phyloP scores from a whole-genome alignment of 805 yeast genomes.

The Candida pseudoglaebosa region DNA sequence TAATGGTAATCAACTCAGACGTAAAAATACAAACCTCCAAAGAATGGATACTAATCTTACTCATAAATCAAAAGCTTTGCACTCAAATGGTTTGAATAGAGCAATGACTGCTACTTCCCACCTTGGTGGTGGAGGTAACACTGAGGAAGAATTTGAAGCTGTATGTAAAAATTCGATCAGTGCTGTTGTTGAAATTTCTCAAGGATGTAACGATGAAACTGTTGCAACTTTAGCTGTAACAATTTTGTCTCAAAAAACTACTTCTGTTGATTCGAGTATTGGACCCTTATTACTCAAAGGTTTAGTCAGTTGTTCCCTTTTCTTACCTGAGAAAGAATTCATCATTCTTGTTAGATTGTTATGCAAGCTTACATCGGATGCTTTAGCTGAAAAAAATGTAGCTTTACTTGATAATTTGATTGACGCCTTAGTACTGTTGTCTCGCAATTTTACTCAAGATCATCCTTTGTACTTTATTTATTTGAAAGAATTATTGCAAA shows the following conservation, averaged over 20 bases:
- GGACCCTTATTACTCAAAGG: slow-evolving; percentile 59
- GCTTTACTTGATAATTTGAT: slow-evolving; percentile 37
- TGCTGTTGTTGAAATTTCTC: slow-evolving; percentile 64
- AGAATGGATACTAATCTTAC: slow-evolving; percentile 3
- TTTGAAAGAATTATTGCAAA: slow-evolving; percentile 60
- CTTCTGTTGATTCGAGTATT: slow-evolving; percentile 44
- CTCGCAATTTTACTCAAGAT: slow-evolving; percentile 33
- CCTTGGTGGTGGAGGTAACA: slow-evolving; percentile 4
- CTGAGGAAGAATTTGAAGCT: slow-evolving; percentile 22
- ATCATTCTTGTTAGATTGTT: slow-evolving; percentile 55
- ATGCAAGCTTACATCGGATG: slow-evolving; percentile 44
- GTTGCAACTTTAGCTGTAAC: slow-evolving; percentile 77
- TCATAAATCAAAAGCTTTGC: slow-evolving; percentile 2
- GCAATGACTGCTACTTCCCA: slow-evolving; percentile 4
- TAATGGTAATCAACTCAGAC: slow-evolving; percentile 3
- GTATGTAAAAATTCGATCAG: slow-evolving; percentile 65
- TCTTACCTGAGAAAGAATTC: slow-evolving; percentile 64
- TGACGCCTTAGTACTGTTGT: slow-evolving; percentile 47
- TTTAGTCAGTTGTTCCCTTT: slow-evolving; percentile 57
- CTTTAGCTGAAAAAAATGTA: slow-evolving; percentile 39
- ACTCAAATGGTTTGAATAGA: slow-evolving; percentile 1
- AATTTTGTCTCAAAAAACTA: slow-evolving; percentile 73
- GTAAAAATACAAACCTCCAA: slow-evolving; percentile 3
- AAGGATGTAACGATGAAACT: slow-evolving; percentile 62
- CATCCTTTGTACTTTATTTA: slow-evolving; percentile 53